Base-by-base conservation (phyloP, 1,139 yeast species). In the Diutina sp. region DNA sequence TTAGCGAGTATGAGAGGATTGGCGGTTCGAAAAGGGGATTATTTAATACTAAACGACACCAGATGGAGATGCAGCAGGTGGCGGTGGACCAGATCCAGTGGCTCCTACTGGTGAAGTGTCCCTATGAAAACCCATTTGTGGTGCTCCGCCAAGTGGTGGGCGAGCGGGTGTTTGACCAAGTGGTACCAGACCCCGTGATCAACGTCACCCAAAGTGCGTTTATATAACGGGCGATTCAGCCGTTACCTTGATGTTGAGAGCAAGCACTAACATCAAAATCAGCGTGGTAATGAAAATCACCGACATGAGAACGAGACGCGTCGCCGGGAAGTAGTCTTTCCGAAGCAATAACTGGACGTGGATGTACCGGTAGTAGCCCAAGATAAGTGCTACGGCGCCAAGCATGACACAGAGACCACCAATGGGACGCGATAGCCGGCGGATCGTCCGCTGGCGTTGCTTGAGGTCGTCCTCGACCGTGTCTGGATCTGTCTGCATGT, bases 41-140 rank as follows among this genome's bases (percentile, higher is more conserved):
- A 16, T 41, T 45, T 41, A 7, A 30, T 21, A 18, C 32, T 28
- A 54, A 54, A 57, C 29, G 46, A 6, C 56, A 41, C 41, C n/a
- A 35, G 14, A 9, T 35, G 41, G 41, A 35, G 48, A 32, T 9
- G 29, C 54, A 28, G 8, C 29, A 9, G 38, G 30, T 28, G 9
- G 58, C 55, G 14, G 6, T 35, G 9, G 45, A 46, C 4, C 59
- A 62, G 48, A 54, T 68, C 25, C 46, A 59, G 11, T 69, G 72
- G 72, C 64, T 70, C 12, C 56, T 68, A 6, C 54, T 58, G n/a
- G 65, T 66, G 2, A 60, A 65, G 48, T 68, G 72, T 56, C 32
- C 60, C 4, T 54, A 58, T 14, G 55, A 47, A 8, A 29, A 50
- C 28, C 53, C 53, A 4, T 50, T 8, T 18, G 44, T 21, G 6